Conservation (phyloP, 2,329 filamentous ascomycete genomes). For the Fusarium virguliforme region DNA sequence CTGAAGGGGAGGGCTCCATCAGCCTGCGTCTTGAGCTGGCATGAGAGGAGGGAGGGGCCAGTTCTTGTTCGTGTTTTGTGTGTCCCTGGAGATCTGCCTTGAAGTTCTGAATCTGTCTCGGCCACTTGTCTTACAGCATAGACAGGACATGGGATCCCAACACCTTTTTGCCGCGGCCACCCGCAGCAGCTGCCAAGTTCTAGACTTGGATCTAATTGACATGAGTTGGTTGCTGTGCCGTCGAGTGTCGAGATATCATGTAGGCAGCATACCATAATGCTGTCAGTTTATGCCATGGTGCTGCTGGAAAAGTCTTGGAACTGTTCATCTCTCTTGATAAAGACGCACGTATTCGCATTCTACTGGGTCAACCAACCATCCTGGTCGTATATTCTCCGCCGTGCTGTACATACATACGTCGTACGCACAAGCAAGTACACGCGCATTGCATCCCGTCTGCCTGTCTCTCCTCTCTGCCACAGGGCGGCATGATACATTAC, state of each 20-base stretch:
- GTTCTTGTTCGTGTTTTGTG: constrained; percentile 13
- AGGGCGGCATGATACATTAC: constrained; percentile 1
- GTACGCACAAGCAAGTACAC: constrained; percentile 1
- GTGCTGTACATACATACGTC: constrained; percentile 8
- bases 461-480: constrained; percentile 25
- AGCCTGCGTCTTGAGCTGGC: constrained; percentile 12
- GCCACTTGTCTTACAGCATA: constrained; percentile 10
- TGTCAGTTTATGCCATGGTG: constrained; percentile 8
- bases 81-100: constrained; percentile 8
- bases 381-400: constrained; percentile 23
- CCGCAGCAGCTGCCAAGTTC: constrained; percentile 10
- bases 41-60: constrained; percentile 1
- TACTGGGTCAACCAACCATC: constrained; percentile 23
- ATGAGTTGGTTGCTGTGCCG: background rate
- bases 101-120: background rate
- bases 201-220: background rate
- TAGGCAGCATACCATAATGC: constrained; percentile 3
- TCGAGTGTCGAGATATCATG: background rate
- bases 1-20: constrained; percentile 10
- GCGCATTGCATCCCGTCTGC: constrained; percentile 11
- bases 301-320: background rate
- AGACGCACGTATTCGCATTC: constrained; percentile 36
- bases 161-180: constrained; percentile 3
- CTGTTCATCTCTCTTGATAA: constrained; percentile 3
- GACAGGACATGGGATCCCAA: constrained; percentile 5